A percentile compares a stretch with the other conserved stretches of the same genome.
phyloP scores from a whole-genome alignment of 495 filamentous ascomycete species.

The Podospora pseudocomata region DNA sequence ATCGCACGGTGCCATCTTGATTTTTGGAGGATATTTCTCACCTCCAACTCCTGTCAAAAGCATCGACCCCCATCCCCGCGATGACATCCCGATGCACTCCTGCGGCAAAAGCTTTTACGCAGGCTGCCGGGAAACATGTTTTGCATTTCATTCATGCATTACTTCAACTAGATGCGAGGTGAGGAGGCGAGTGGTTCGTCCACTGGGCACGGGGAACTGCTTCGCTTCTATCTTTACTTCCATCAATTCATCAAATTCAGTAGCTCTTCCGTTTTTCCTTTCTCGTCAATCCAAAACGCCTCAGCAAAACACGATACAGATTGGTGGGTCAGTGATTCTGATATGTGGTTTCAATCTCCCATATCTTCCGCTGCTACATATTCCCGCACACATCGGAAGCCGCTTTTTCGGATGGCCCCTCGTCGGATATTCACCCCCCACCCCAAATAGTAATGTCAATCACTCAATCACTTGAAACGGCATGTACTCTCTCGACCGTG shows the following conservation, averaged over 20 bases:
- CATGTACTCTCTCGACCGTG: not conserved
- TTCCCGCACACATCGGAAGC: not conserved
- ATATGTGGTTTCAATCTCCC: not conserved
- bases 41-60: not conserved
- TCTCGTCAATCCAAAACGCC: not conserved
- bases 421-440: slow-evolving; percentile 1
- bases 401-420: slow-evolving; percentile 1
- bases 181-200: not conserved
- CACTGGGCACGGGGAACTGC: not conserved
- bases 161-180: not conserved
- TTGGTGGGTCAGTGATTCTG: not conserved
- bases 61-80: not conserved
- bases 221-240: not conserved
- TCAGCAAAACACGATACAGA: not conserved
- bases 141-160: not conserved
- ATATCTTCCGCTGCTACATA: not conserved
- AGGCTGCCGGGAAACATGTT: not conserved
- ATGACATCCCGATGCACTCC: not conserved
- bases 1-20: not conserved
- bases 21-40: not conserved
- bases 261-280: not conserved
- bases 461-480: not conserved
- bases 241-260: not conserved
- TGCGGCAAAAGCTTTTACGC: not conserved
- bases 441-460: not conserved